Evolutionary conservation across 2,329 filamentous ascomycete species (phyloP), one percentile per base, ranked within the genome.

Genomic region (Fusarium nisikadoi): DNA sequence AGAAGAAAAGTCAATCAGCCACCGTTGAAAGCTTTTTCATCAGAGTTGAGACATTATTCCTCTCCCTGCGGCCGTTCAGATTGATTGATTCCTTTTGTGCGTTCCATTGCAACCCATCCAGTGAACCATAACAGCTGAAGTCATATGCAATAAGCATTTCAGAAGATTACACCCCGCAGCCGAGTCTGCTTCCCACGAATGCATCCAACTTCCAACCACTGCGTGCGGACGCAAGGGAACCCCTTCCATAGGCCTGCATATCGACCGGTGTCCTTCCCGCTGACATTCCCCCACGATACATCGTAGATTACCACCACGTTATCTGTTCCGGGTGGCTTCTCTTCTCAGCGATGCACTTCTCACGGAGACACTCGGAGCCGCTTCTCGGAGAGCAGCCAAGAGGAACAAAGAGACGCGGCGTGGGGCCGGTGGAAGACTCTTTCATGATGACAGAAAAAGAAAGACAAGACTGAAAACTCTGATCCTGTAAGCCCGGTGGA

Each of bases 341-440:
- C 49, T 55, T 46, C 29, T 36, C 27, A 53, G 47, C 50, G 12
- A 45, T 53, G 20, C 36, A 65, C 55, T 35, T 50, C 41, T 57
- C 62, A 50, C 68, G 73, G 75, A 75, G 67, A 74, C 67, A 76
- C 23, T 77, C 75, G 75, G 73, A 74, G 65, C 58, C 71, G 59
- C 42, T 54, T 35, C 46, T 70, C 65, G 56, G 61, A 31, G 41
- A 65, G 49, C 47, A 50, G 31, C 56, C 46, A 65, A 63, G 58
- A 66, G 39, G n/a, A 38, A 35, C 49, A 65, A 62, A 49, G 59
- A 62, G 52, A 64, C 57, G 55, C 67, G 65, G 70, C 72, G 60
- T 77, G 75, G 75, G 73, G 72, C 69, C 65, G 65, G 56, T 50
- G 71, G 39, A 53, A 60, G 62, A 61, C 45, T 64, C 52, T 65